Evolutionary conservation across 768 basidiomycete species (phyloP), one percentile per base, ranked within the genome.

Genomic region (Panus rudis): DNA sequence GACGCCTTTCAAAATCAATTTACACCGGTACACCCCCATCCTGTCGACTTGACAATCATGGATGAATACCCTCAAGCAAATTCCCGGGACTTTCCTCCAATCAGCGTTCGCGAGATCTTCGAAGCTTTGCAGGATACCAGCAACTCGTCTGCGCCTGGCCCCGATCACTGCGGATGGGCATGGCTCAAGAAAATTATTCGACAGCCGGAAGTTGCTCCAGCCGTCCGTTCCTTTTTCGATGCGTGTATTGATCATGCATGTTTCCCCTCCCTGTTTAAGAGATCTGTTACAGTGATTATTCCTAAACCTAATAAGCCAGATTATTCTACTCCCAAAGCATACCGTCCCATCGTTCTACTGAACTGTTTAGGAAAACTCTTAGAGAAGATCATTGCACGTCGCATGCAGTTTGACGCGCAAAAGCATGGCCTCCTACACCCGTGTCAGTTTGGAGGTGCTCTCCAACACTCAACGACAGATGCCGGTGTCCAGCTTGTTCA

Each of bases 261-360:
- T 41, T 50, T 28, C 24, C 41, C 43, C 12, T 22, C 42, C 25
- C 24, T 26, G 10, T 68, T 64, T 62, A 52, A 50, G 26, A n/a
- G 26, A 0, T 63, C 52, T 1, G 47, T 42, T 1, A 66, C 65
- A 3, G 41, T 61, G 1, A 60, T 65, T 0, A 39, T 68, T 0
- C 40, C 51, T 4, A 70, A 68, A 43, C 65, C 63, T 12, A 61
- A 62, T 2, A 59, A 58, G 38, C 11, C 50, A 2, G 57, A 63
- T 51, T 69, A 70, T 53, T 46, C 50, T 4, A 42, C 44, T 0
- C 54, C 65, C 3, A 59, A 59, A 34, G 57, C 64, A 4, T 67
- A 58, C 33, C 39, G 62, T 0, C 72, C 68, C 0, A 68, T 74
- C 2, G 61, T 59, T 0, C 62, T 72, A 0, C 51, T 67, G 2